phyloP scores from a whole-genome alignment of 2,329 filamentous ascomycete species.

The Aspergillus novoparasiticus region DNA sequence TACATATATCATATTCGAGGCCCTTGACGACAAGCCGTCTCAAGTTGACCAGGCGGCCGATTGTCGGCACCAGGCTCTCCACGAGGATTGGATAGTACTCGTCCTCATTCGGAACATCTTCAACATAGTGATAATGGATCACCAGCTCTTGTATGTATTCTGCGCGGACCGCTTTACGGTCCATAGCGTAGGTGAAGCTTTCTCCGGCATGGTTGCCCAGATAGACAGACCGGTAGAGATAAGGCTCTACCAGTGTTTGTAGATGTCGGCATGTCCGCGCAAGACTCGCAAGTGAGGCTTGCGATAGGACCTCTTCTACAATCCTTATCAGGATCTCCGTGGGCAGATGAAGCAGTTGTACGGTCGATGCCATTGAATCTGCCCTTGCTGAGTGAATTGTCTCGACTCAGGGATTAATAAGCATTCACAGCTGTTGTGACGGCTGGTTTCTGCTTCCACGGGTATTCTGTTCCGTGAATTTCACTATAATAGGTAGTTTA shows the following conservation, averaged over 20 bases:
- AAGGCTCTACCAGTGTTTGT: not conserved
- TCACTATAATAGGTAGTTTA: not conserved
- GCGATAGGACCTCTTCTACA: not conserved
- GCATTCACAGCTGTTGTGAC: not conserved
- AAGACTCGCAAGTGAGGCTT: conserved; percentile 1
- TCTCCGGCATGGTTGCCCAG: conserved; percentile 6
- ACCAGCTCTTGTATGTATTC: conserved; percentile 3
- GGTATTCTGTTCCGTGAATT: not conserved
- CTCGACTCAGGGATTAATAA: not conserved
- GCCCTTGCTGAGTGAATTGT: not conserved
- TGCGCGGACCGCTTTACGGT: not conserved
- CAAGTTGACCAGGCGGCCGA: conserved; percentile 6
- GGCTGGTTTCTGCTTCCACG: not conserved
- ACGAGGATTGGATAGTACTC: conserved; percentile 5
- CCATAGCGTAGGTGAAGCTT: conserved; percentile 1
- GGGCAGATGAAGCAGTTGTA: conserved; percentile 1
- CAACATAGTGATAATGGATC: conserved; percentile 9
- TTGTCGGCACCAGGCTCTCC: conserved; percentile 4
- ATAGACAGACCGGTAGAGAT: conserved; percentile 7
- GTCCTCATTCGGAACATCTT: not conserved
- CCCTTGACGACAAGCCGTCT: conserved; percentile 7
- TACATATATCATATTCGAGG: conserved; percentile 3
- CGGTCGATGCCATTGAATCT: not conserved
- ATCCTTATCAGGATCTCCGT: not conserved
- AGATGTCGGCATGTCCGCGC: conserved; percentile 4